Percentiles rank a stretch among this genome's conserved stretches.
These are phyloP conservation scores for Lolium rigidum DNA, from an alignment of 176 grass and related monocot species.

Conservation along the genomic window DNA sequence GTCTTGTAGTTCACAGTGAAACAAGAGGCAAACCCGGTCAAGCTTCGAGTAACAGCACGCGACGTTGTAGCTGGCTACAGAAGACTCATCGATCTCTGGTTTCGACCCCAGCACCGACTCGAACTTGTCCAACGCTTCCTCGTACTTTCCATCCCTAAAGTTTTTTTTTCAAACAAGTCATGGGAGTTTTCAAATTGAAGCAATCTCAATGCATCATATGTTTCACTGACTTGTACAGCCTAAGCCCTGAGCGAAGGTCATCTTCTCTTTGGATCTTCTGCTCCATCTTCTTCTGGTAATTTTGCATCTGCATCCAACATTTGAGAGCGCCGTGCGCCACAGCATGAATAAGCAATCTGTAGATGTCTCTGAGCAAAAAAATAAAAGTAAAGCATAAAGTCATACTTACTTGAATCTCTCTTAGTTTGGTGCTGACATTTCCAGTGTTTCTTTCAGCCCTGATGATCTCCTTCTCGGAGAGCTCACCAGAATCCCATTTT, in stretches of 20 bases:
- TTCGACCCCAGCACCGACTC: slow-evolving; percentile 89
- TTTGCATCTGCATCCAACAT: slow-evolving; percentile 70
- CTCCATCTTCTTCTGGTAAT: slow-evolving; percentile 80
- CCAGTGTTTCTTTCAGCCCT: slow-evolving; percentile 95
- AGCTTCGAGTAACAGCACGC: slow-evolving; percentile 97
- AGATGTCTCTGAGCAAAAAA: background rate
- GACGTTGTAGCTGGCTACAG: slow-evolving; percentile 93
- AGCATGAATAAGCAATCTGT: background rate
- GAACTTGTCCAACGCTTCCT: slow-evolving; percentile 95
- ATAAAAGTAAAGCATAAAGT: background rate
- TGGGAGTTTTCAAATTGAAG: slow-evolving; percentile 26
- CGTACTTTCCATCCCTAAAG: slow-evolving; percentile 61
- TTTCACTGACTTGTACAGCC: slow-evolving; percentile 85
- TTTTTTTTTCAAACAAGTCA: background rate
- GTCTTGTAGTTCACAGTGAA: background rate
- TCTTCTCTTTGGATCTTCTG: slow-evolving; percentile 81
- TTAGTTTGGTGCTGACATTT: slow-evolving; percentile 77
- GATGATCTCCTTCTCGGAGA: slow-evolving; percentile 95
- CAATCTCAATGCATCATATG: background rate
- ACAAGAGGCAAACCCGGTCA: slow-evolving; percentile 57
- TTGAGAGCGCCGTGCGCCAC: background rate
- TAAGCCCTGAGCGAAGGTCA: slow-evolving; percentile 76
- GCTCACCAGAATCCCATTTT: slow-evolving; percentile 56
- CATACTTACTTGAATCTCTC: slow-evolving; percentile 80
- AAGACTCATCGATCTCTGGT: slow-evolving; percentile 66